phyloP scores from a whole-genome alignment of 75 land plant species.

The Pinus albicaulis region DNA sequence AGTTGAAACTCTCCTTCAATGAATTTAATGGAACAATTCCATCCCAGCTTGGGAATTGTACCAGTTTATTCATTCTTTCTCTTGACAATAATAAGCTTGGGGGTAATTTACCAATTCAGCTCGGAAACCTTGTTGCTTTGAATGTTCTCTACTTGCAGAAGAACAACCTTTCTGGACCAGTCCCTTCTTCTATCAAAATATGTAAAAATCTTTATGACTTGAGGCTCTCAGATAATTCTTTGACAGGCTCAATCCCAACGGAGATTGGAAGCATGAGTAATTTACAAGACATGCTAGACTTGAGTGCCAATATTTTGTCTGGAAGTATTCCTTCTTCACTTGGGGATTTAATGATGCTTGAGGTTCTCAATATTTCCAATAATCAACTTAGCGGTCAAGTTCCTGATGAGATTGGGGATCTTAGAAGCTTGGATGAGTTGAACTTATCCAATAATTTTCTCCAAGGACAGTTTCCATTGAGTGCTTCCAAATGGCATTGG shows the following conservation, averaged over 20 bases:
- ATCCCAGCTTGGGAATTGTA: slow-evolving; percentile 49
- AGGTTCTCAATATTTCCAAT: slow-evolving; percentile 65
- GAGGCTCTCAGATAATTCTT: slow-evolving; percentile 44
- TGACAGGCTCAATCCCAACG: slow-evolving; percentile 55
- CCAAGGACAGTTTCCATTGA: slow-evolving; percentile 38
- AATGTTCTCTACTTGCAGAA: slow-evolving; percentile 47
- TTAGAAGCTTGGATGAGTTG: slow-evolving; percentile 62
- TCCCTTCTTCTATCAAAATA: slow-evolving; percentile 53
- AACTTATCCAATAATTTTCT: slow-evolving; percentile 65
- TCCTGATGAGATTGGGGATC: slow-evolving; percentile 47
- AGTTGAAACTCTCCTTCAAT: slow-evolving; percentile 66
- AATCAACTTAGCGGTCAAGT: slow-evolving; percentile 67
- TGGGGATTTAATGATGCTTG: slow-evolving; percentile 37
- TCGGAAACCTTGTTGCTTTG: slow-evolving; percentile 57
- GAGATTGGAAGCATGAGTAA: slow-evolving; percentile 58
- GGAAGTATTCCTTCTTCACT: slow-evolving; percentile 67
- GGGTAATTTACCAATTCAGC: slow-evolving; percentile 49
- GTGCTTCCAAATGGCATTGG: slow-evolving; percentile 50
- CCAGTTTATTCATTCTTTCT: slow-evolving; percentile 48
- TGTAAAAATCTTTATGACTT: slow-evolving; percentile 52
- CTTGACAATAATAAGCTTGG: slow-evolving; percentile 50
- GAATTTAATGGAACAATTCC: slow-evolving; percentile 60
- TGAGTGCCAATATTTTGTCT: slow-evolving; percentile 56
- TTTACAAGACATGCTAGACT: slow-evolving; percentile 54
- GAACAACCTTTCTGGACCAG: slow-evolving; percentile 56